Conservation (phyloP, 1,284 basidiomycete genomes). For the Vanrija humicola region DNA sequence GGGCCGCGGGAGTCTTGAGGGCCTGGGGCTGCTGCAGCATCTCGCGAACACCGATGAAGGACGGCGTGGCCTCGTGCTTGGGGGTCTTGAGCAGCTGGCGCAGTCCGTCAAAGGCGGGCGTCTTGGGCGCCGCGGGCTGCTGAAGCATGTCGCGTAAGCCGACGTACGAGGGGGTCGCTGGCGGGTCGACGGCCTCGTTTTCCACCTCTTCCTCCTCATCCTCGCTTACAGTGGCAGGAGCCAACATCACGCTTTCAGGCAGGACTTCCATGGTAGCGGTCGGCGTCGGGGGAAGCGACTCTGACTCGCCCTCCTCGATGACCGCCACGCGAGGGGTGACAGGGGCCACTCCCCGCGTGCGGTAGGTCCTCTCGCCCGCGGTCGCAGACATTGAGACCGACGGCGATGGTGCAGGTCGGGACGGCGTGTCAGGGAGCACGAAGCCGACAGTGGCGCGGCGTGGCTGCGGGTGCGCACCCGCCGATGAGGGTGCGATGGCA, state of each 20-base stretch:
- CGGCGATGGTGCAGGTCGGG: not conserved
- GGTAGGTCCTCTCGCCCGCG: not conserved
- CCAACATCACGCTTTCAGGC: not conserved
- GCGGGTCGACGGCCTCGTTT: not conserved
- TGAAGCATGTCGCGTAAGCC: slow-evolving; percentile 24
- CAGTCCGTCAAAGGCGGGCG: not conserved
- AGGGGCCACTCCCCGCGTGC: not conserved
- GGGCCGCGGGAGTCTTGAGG: not conserved
- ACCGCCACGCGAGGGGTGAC: not conserved
- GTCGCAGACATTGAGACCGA: not conserved
- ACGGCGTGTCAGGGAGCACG: slow-evolving; percentile 30
- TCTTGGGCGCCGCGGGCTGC: not conserved
- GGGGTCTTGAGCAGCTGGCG: slow-evolving; percentile 6
- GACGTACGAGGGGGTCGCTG: slow-evolving; percentile 25
- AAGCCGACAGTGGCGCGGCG: slow-evolving; percentile 37
- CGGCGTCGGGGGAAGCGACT: slow-evolving; percentile 4
- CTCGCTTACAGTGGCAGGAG: not conserved
- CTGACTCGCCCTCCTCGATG: slow-evolving; percentile 10
- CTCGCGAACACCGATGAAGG: slow-evolving; percentile 21
- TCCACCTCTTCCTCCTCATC: not conserved
- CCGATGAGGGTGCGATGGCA: not conserved
- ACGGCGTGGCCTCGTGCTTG: slow-evolving; percentile 20
- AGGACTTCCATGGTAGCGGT: not conserved
- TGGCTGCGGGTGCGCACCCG: not conserved
- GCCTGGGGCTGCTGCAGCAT: slow-evolving; percentile 14